Base-by-base conservation (phyloP, 2,329 filamentous ascomycete species). In the Passalora sequoiae region DNA sequence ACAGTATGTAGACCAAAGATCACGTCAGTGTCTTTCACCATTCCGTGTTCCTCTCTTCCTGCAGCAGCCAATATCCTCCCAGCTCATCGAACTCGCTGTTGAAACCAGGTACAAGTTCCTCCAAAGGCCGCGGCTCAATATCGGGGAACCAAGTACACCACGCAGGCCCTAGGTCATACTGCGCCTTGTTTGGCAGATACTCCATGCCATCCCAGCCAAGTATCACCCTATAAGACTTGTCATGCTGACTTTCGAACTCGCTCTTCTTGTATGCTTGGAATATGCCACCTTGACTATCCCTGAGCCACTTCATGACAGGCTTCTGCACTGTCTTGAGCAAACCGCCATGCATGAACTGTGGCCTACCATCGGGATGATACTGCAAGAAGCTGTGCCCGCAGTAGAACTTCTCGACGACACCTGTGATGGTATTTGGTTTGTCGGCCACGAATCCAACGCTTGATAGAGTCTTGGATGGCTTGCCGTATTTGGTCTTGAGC, bases 351-450 rank as follows among this genome's bases (percentile, higher is more conserved):
- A 61, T 39, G 43, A 63, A 63, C 9, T 57, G 56, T 28, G 60
- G 39, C n/a, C 46, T 31, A 15, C 52, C 55, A 40, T 62, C 58
- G 1, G 60, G 60, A 43, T 62, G 58, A 43, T 61, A 50, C 44
- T 63, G 60, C 10, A 54, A 54, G 40, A 63, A 62, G 5, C 47
- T 54, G 48, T 63, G 60, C 4, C 60, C 60, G 47, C 60, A 63
- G 47, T 58, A 62, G 48, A 49, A 54, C 25, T 44, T 50, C 8
- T 51, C n/a, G n/a, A n/a, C n/a, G n/a, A n/a, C n/a, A n/a, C n/a
- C n/a, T n/a, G n/a, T n/a, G n/a, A n/a, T 50, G 8, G 13, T 19
- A 5, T 33, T 19, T 19, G 30, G n/a, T 15, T 30, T 19, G 20
- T 35, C 40, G 16, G 27, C 16, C 8, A 22, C 6, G 2, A 51